Evolutionary conservation across 2,329 filamentous ascomycete species (phyloP), one percentile per base, ranked within the genome.

Genomic region (Xylariaceae sp.): DNA sequence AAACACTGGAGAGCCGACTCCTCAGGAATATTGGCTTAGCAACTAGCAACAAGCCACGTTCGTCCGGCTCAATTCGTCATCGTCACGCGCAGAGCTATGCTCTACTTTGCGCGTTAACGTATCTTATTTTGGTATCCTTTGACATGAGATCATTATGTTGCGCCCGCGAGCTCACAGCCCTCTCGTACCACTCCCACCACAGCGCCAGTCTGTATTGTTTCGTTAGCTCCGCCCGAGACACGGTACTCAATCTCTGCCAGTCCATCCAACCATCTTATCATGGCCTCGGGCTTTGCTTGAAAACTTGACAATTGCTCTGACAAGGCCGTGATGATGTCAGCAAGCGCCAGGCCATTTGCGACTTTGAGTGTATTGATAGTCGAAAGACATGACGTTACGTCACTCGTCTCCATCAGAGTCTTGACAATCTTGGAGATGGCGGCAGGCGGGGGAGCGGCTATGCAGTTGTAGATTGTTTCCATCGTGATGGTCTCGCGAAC

Each of bases 391-490:
- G 88, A 89, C 1, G 88, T 95, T 43, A 99, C 88, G 64, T 99
- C 92, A 47, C 83, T 81, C 2, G 89, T 96, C 47, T 81, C 84
- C 27, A 97, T 80, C 31, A 99, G 77, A 0, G 90, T 95, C 57
- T 86, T 80, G 58, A 91, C 77, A 47, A 99, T 97, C 60, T 87
- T 83, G 57, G 82, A 79, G 63, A 97, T 90, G 61, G 96, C 92
- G 19, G 86, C 83, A 1, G 94, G 94, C 58, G 95, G 91, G 4
- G 94, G 94, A 1, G 92, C 92, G 9, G 94, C 94, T 65, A 99
- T 95, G 70, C 94, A 99, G 69, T 90, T 91, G 76, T 96, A 99
- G 64, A 99, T 97, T 7, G 89, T 90, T 66, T 96, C 87, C 33
- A 88, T 96, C 58, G 96, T 96, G 58, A 89, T 81, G 52, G 60